Percentiles rank a stretch among this genome's conserved stretches.
Conservation (phyloP, 129 eudicot species). For the Chrysanthemum lavandulifolium region DNA sequence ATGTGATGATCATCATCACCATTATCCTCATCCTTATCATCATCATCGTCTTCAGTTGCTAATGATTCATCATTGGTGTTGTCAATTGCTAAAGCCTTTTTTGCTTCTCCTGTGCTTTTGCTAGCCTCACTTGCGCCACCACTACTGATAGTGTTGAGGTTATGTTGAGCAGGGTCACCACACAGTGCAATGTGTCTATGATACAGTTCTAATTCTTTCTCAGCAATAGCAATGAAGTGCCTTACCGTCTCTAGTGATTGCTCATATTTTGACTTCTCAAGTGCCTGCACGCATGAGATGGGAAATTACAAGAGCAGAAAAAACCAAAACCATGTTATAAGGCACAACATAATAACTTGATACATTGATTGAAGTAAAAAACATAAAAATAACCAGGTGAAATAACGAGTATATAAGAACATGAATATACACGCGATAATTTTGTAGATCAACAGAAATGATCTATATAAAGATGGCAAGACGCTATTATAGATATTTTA, state of each 20-base stretch:
- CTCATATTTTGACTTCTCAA: constrained; percentile 91
- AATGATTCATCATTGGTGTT: constrained; percentile 6
- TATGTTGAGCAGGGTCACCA: too few relatives aligned
- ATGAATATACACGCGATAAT: too few relatives aligned
- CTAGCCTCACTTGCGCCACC: too few relatives aligned
- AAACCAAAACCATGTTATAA: background rate
- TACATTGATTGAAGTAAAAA: too few relatives aligned
- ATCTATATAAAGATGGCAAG: too few relatives aligned
- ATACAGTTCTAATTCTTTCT: constrained; percentile 70
- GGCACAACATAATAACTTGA: too few relatives aligned
- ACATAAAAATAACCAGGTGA: too few relatives aligned
- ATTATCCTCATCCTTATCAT: background rate
- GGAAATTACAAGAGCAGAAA: constrained; percentile 7
- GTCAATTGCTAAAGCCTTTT: constrained; percentile 6
- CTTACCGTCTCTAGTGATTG: constrained; percentile 91
- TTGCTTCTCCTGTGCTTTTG: too few relatives aligned
- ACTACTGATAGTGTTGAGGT: too few relatives aligned
- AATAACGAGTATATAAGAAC: too few relatives aligned
- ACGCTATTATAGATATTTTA: background rate
- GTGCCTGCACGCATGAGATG: constrained; percentile 51
- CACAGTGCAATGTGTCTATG: too few relatives aligned
- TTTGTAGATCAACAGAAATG: too few relatives aligned
- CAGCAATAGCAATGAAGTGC: constrained; percentile 73
- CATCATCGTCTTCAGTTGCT: constrained; percentile 21
- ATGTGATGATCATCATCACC: constrained; percentile 19